phyloP scores from a whole-genome alignment of 2,329 filamentous ascomycete species.

The Claviceps quebecensis region DNA sequence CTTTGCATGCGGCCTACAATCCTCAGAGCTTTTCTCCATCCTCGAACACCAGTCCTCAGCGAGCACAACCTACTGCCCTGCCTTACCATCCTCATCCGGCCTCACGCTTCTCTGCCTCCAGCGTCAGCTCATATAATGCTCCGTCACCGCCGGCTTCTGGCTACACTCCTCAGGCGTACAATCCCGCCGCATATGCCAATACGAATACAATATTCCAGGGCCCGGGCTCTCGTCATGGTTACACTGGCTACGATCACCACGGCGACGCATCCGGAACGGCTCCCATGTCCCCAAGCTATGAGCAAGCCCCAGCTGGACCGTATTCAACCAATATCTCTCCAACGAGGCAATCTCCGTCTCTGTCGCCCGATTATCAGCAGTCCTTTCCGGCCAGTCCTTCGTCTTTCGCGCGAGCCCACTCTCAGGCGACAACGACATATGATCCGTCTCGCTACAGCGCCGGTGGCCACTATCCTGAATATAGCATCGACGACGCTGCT shows the following conservation, averaged over 20 bases:
- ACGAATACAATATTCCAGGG: constrained; percentile 31
- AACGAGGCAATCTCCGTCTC: constrained; percentile 14
- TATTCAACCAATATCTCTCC: constrained; percentile 13
- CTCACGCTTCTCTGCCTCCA: constrained; percentile 24
- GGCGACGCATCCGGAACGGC: constrained; percentile 25
- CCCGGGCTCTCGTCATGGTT: constrained; percentile 35
- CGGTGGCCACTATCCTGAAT: constrained; percentile 18
- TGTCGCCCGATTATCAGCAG: constrained; percentile 26
- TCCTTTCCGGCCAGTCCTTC: constrained; percentile 22
- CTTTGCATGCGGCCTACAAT: constrained; percentile 47
- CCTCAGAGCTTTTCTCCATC: constrained; percentile 46
- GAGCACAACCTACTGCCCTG: constrained; percentile 37
- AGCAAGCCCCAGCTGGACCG: constrained; percentile 23
- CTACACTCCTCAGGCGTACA: constrained; percentile 42
- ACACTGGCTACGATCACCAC: constrained; percentile 27
- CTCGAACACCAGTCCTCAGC: constrained; percentile 15
- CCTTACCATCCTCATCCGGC: constrained; percentile 33
- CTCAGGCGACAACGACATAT: constrained; percentile 19
- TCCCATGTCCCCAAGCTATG: constrained; percentile 21
- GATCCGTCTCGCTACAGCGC: constrained; percentile 21
- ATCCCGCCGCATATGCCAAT: constrained; percentile 44
- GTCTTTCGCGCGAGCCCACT: constrained; percentile 12
- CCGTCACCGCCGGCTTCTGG: constrained; percentile 23
- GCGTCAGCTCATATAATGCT: constrained; percentile 16
- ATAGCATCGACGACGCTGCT: constrained; percentile 12